Conservation (phyloP, 345 rosid genomes). For the Luvunga scandens region DNA sequence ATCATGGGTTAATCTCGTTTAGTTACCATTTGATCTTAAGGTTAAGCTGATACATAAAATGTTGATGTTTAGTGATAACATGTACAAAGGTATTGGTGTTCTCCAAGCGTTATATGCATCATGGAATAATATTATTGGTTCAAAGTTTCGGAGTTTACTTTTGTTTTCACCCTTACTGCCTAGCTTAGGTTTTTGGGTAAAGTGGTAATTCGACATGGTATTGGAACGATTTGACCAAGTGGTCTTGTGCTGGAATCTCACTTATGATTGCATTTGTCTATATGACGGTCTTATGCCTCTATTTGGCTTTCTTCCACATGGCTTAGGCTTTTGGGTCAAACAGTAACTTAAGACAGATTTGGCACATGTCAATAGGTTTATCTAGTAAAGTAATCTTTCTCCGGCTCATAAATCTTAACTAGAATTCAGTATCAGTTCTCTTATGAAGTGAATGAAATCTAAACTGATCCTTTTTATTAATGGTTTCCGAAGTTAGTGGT, state of each 20-base stretch:
- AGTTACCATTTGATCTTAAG: background rate
- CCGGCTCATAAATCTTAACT: background rate
- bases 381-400: background rate
- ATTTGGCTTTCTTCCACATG: background rate
- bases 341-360: background rate
- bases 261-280: background rate
- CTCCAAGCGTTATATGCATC: background rate
- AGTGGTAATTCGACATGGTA: background rate
- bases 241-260: background rate
- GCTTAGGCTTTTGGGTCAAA: background rate
- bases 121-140: background rate
- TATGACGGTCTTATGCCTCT: background rate
- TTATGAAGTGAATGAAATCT: background rate
- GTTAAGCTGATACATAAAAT: background rate
- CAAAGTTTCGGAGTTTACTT: background rate
- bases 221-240: background rate
- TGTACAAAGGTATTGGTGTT: background rate
- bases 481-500: background rate
- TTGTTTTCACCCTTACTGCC: background rate
- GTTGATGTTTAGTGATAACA: background rate
- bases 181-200: background rate
- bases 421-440: background rate
- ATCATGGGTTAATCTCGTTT: background rate
- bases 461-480: background rate
- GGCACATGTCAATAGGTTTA: background rate